Evolutionary conservation across 1,284 basidiomycete species (phyloP).

Genomic region (Sparassis latifolia): DNA sequence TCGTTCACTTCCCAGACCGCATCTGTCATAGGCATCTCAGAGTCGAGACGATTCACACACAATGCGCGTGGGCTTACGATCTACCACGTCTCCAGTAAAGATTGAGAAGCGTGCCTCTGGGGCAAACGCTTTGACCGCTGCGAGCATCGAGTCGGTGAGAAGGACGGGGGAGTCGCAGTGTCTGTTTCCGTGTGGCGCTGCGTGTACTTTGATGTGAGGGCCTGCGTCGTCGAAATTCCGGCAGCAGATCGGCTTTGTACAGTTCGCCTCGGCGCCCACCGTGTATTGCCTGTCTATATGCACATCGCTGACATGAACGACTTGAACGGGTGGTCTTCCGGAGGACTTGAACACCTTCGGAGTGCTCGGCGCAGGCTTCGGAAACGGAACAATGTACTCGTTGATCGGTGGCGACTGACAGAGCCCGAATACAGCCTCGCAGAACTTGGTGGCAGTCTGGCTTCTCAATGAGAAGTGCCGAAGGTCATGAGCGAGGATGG

Average conservation of each 20-base stretch:
- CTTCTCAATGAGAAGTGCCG: constrained; percentile 40
- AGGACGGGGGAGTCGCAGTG: constrained; percentile 42
- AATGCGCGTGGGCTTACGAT: constrained; percentile 31
- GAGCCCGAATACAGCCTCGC: constrained; percentile 49
- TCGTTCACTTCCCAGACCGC: constrained; percentile 40
- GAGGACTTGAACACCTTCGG: constrained; percentile 30
- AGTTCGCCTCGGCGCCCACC: constrained; percentile 47
- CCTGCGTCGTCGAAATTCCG: constrained; percentile 35
- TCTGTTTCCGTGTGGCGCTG: constrained; percentile 39
- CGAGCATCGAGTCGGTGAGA: constrained; percentile 47
- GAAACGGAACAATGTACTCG: constrained; percentile 37
- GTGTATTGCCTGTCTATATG: constrained; percentile 48
- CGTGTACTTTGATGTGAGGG: constrained; percentile 32
- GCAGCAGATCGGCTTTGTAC: constrained; percentile 57
- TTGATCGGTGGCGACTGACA: constrained; percentile 38
- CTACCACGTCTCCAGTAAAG: constrained; percentile 58
- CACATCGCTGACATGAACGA: constrained; percentile 47
- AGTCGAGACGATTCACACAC: background rate
- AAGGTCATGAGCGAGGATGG: constrained; percentile 51
- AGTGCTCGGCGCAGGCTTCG: constrained; percentile 31
- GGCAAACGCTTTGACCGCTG: constrained; percentile 29
- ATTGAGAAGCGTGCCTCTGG: constrained; percentile 42
- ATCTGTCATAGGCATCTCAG: constrained; percentile 21
- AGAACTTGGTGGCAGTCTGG: constrained; percentile 48
- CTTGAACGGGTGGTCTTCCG: constrained; percentile 30